Evolutionary conservation across 2,329 filamentous ascomycete species (phyloP).

Genomic region (Thelonectria discophora): DNA sequence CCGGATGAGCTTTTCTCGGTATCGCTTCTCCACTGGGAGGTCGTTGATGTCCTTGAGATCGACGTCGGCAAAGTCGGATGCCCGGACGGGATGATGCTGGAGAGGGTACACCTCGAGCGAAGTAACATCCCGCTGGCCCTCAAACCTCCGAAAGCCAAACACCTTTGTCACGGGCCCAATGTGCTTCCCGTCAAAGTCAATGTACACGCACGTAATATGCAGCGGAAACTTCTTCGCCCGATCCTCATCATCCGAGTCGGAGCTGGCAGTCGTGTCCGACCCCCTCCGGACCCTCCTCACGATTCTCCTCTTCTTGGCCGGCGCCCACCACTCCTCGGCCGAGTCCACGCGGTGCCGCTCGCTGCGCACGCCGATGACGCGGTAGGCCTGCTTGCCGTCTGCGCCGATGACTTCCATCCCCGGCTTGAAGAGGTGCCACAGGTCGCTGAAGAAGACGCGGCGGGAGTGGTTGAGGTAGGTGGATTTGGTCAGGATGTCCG

Average conservation of each 20-base stretch:
- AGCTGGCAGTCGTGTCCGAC: background rate
- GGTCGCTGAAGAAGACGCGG: constrained; percentile 16
- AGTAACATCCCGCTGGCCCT: constrained; percentile 37
- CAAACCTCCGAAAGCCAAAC: constrained; percentile 39
- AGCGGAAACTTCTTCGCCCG: background rate
- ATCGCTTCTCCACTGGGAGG: too few species aligned
- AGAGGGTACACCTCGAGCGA: constrained; percentile 42
- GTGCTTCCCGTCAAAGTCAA: constrained; percentile 44
- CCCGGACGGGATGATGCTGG: constrained; percentile 13
- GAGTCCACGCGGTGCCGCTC: background rate
- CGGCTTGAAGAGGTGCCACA: constrained; percentile 21
- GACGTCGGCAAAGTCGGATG: too few species aligned
- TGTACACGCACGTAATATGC: background rate
- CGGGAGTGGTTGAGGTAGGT: background rate
- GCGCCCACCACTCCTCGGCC: background rate
- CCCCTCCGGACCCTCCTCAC: too few species aligned
- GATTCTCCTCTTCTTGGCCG: too few species aligned
- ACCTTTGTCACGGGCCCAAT: constrained; percentile 39
- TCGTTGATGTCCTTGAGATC: too few species aligned
- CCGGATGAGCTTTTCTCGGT: constrained; percentile 26
- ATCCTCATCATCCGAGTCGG: background rate
- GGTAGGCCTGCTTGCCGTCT: constrained; percentile 18
- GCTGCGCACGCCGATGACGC: background rate
- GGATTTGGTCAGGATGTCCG: background rate
- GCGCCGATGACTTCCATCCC: constrained; percentile 3